Evolutionary conservation across 228 moss, liverwort and hornwort genomes (phyloP).

Genomic region (Sphagnum magellanicum): DNA sequence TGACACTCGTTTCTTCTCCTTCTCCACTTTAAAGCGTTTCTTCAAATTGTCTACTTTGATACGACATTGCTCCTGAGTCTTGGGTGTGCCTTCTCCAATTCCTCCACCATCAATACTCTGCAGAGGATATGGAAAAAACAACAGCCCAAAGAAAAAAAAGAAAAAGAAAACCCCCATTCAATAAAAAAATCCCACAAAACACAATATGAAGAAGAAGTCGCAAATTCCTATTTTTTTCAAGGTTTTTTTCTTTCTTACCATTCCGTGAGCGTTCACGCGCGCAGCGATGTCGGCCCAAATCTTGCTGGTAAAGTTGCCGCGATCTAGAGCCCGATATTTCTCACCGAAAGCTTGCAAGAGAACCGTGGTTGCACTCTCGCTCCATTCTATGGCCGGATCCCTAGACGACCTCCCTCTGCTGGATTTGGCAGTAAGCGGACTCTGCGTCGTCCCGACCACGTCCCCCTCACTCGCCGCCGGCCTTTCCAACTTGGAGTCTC

Average conservation of each 20-base stretch:
- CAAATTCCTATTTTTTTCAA: background rate
- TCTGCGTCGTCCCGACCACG: conserved; percentile 34
- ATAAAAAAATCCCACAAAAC: background rate
- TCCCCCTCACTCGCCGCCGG: conserved; percentile 55
- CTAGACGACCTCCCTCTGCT: conserved; percentile 17
- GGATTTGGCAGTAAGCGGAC: conserved; percentile 40
- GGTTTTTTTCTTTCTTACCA: background rate
- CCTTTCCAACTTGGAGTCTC: conserved; percentile 35
- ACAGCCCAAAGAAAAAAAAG: background rate
- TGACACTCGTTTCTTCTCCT: conserved; percentile 36
- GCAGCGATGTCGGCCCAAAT: conserved; percentile 62
- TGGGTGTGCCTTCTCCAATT: conserved; percentile 31
- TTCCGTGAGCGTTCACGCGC: conserved; percentile 30
- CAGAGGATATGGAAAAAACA: background rate
- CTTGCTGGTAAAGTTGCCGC: conserved; percentile 66
- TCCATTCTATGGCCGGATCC: conserved; percentile 61
- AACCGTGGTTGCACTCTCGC: conserved; percentile 42
- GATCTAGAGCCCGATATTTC: conserved; percentile 57
- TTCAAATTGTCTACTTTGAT: conserved; percentile 59
- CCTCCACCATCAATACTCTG: conserved; percentile 25
- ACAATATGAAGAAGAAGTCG: too few relatives aligned
- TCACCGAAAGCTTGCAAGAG: conserved; percentile 51
- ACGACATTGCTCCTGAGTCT: conserved; percentile 59
- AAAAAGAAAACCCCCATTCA: background rate
- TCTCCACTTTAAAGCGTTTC: conserved; percentile 58